phyloP scores from a whole-genome alignment of 805 yeast species.

The Hemisphaericaspora nanyangensis region DNA sequence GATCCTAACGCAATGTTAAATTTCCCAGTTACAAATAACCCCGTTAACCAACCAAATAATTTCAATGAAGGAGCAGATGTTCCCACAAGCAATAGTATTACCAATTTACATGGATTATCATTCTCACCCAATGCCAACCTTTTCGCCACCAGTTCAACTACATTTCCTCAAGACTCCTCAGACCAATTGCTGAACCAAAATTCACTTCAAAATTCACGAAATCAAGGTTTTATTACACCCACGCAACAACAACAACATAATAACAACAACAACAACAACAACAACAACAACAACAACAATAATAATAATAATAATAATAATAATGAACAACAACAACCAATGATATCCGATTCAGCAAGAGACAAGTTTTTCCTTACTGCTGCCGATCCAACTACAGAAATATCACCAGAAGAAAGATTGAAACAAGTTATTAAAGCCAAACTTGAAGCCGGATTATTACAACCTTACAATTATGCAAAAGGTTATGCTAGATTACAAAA shows the following conservation, averaged over 20 bases:
- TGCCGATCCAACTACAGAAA: conserved; percentile 93
- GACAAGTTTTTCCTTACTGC: conserved; percentile 94
- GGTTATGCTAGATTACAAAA: conserved; percentile 88
- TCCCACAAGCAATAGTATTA: conserved; percentile 10
- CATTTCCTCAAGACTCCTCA: conserved; percentile 10
- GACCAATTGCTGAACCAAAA: conserved; percentile 5
- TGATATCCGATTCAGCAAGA: conserved; percentile 71
- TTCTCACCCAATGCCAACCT: conserved; percentile 27
- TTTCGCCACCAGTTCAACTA: conserved; percentile 14
- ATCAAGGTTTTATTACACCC: conserved; percentile 5
- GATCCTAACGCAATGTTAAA: conserved; percentile 19
- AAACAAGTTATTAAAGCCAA: conserved; percentile 94
- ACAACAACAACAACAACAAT: conserved; percentile 10
- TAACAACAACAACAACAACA: conserved; percentile 10
- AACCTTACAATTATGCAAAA: conserved; percentile 89
- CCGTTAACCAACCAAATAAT: neutral
- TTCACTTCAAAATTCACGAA: conserved; percentile 10
- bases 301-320: conserved; percentile 4
- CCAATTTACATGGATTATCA: conserved; percentile 17
- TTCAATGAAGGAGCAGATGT: neutral
- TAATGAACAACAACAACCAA: conserved; percentile 22
- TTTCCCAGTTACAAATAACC: conserved; percentile 16
- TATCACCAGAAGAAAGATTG: conserved; percentile 88
- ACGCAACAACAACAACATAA: conserved; percentile 10
- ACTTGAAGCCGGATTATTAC: conserved; percentile 85